Base-by-base conservation (phyloP, 108 stramenopile species). In the Discostella stelligeroides region DNA sequence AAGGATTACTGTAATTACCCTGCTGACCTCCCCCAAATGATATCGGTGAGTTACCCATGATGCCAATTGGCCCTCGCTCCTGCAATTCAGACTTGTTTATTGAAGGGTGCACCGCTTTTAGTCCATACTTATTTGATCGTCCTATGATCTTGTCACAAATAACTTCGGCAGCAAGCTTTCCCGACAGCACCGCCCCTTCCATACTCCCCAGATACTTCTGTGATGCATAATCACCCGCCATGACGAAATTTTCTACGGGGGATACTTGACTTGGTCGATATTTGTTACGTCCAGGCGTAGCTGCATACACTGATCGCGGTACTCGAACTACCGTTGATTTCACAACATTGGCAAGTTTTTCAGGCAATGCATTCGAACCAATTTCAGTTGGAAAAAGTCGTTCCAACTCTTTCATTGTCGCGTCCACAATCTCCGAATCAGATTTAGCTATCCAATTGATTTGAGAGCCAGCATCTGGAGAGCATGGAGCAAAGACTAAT, bases 201-300 rank as follows among this genome's bases (percentile, higher is more conserved):
- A 91, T 91, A 24, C 79, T 82, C 0, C 86, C 90, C 45, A 91
- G 49, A 63, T 84, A 91, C 73, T 86, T 86, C 61, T 86, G 85
- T 41, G 65, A 51, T 18, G 70, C 75, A 63, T 59, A 86, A 59
- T 83, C 82, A 27, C 85, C 85, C 5, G 82, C 82, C 68, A 86
- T 71, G 29, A 76, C 72, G 40, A 86, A 83, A 43, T 83, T 83
- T 10, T 66, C 24, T 25, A 86, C 84, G 0, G 85, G 83, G 12
- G 80, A 77, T 40, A 40, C 42, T 46, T 84, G 83, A 28, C 70
- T 72, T 12, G 82, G 85, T 13, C 85, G 62, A 62, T 46, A 79
- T 28, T 75, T 79, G 68, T 82, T 81, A 20, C 77, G 51, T 28
- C 90, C 90, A 2, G 90, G 88, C 3, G 69, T 68, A 13, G 90